phyloP scores from a whole-genome alignment of 2,329 filamentous ascomycete species.

The Aspergillus quadricinctus region DNA sequence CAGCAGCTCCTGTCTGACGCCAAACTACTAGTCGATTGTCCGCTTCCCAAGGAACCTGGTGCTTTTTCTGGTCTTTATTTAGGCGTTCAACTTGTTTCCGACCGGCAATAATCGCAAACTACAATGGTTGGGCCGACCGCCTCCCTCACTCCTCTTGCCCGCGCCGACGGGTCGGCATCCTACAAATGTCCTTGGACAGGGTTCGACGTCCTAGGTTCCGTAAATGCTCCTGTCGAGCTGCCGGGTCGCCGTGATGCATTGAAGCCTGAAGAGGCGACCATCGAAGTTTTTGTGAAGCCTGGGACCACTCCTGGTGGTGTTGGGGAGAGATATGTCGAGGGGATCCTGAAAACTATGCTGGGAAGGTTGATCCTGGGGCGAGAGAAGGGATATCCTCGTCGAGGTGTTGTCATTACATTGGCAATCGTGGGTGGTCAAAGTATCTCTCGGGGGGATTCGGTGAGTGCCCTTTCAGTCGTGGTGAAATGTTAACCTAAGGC shows the following conservation, averaged over 20 bases:
- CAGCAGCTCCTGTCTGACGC: background rate
- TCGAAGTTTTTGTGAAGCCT: slow-evolving; percentile 88
- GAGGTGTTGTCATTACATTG: slow-evolving; percentile 42
- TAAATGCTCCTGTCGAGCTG: slow-evolving; percentile 91
- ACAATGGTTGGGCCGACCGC: slow-evolving; percentile 35
- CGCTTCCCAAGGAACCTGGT: background rate
- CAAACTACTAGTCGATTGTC: background rate
- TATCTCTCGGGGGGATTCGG: slow-evolving; percentile 35
- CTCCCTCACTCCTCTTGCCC: slow-evolving; percentile 30
- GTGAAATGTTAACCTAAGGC: background rate
- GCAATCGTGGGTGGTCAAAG: slow-evolving; percentile 36
- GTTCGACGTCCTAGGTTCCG: slow-evolving; percentile 76
- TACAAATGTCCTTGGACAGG: slow-evolving; percentile 48
- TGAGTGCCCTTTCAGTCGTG: slow-evolving; percentile 18
- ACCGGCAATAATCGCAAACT: background rate
- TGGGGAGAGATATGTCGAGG: slow-evolving; percentile 77
- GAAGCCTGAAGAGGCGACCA: slow-evolving; percentile 80
- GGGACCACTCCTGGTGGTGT: slow-evolving; percentile 81
- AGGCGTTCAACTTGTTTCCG: background rate
- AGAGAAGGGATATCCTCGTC: slow-evolving; percentile 38
- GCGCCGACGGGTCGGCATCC: slow-evolving; percentile 39
- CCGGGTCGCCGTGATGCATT: slow-evolving; percentile 71
- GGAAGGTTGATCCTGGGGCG: slow-evolving; percentile 39
- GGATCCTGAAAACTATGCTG: slow-evolving; percentile 36
- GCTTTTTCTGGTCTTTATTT: background rate